Conservation (phyloP, 768 basidiomycete species). For the Cystobasidium ongulense region DNA sequence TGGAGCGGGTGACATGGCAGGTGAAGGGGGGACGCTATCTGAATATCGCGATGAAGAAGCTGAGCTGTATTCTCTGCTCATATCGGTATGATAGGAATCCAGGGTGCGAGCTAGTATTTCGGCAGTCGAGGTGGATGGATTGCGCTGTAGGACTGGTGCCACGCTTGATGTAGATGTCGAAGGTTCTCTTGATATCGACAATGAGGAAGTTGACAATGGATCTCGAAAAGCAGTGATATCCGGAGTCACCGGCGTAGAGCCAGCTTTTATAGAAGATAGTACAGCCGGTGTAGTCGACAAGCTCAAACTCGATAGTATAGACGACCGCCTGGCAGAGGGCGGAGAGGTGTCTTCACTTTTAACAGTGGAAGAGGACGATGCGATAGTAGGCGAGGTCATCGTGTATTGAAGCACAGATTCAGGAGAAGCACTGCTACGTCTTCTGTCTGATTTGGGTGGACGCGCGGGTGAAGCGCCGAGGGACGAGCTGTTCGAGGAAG, state of each 20-base stretch:
- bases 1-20: constrained; percentile 2
- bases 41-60: constrained; percentile 4
- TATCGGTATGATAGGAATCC: not conserved
- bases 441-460: not conserved
- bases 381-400: not conserved
- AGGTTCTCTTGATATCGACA: not conserved
- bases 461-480: constrained; percentile 6
- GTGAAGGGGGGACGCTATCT: not conserved
- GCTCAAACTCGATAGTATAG: not conserved
- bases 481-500: not conserved
- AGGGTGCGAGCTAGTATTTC: not conserved
- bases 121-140: not conserved
- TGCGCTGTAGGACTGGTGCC: not conserved
- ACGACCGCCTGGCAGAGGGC: not conserved
- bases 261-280: not conserved
- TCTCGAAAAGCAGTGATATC: not conserved
- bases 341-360: not conserved
- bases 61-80: not conserved
- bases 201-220: not conserved
- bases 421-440: not conserved
- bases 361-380: not conserved
- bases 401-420: not conserved
- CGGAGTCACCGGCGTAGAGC: constrained; percentile 6
- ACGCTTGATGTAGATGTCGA: not conserved
- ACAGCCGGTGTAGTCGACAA: not conserved